A percentile compares a stretch with the other conserved stretches of the same genome.
Conservation (phyloP, 768 basidiomycete species). For the Cystofilobasidium macerans region DNA sequence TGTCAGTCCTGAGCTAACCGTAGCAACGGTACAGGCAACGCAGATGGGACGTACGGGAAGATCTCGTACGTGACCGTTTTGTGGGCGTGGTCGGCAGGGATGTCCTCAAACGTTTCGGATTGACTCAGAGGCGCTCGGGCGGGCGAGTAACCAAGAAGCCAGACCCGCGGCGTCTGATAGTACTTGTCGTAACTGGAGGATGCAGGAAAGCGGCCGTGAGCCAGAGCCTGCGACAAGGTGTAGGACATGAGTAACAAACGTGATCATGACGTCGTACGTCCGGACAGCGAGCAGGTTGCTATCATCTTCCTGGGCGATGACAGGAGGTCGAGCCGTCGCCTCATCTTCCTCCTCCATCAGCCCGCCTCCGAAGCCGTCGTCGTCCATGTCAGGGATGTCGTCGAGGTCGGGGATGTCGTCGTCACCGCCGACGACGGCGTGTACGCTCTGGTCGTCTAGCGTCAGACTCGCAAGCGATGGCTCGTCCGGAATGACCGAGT, state of each 20-base stretch:
- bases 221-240: background rate
- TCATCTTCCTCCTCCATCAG: conserved; percentile 75
- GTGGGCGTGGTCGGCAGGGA: conserved; percentile 91
- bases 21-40: background rate
- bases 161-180: conserved; percentile 95
- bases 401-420: conserved; percentile 78
- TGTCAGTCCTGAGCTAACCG: background rate
- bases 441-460: background rate
- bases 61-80: conserved; percentile 98
- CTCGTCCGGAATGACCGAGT: conserved; percentile 27
- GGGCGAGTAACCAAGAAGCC: conserved; percentile 84
- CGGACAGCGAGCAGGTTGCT: conserved; percentile 85
- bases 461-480: conserved; percentile 8
- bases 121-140: conserved; percentile 57
- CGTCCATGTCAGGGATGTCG: conserved; percentile 98
- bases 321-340: conserved; percentile 47
- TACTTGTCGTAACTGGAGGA: conserved; percentile 73
- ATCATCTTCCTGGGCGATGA: conserved; percentile 29
- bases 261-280: conserved; percentile 99
- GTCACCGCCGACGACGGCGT: background rate
- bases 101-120: conserved; percentile 88
- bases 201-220: background rate
- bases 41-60: conserved; percentile 68
- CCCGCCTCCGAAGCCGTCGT: conserved; percentile 46
- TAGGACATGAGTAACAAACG: conserved; percentile 32